phyloP scores from a whole-genome alignment of 2,329 filamentous ascomycete species.

The Elsinoe perseae region DNA sequence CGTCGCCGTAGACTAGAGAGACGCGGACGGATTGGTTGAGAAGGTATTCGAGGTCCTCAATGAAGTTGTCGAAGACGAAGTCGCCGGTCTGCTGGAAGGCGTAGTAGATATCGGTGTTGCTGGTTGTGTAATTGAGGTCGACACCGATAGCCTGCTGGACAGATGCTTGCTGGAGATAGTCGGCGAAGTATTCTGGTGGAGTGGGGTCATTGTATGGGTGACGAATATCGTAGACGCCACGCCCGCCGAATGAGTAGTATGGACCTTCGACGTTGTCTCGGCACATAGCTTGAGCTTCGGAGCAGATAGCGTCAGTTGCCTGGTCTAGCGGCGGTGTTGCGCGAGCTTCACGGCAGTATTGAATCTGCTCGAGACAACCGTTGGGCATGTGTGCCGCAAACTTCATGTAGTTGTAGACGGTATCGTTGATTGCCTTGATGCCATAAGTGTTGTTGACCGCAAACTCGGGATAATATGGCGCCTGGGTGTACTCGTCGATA shows the following conservation, averaged over 20 bases:
- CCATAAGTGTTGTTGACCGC: conserved; percentile 50
- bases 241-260: conserved; percentile 48
- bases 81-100: conserved; percentile 51
- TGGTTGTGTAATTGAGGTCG: conserved; percentile 15
- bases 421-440: conserved; percentile 49
- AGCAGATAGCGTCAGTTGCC: conserved; percentile 42
- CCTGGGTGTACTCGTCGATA: conserved; percentile 47
- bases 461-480: conserved; percentile 44
- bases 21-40: conserved; percentile 34
- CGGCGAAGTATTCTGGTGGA: conserved; percentile 5
- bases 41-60: conserved; percentile 36
- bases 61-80: conserved; percentile 55
- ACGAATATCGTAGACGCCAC: conserved; percentile 56
- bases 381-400: conserved; percentile 43
- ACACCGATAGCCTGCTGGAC: conserved; percentile 16
- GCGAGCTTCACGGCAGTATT: conserved; percentile 42
- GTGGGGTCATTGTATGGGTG: conserved; percentile 22
- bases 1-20: conserved; percentile 32
- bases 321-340: conserved; percentile 3
- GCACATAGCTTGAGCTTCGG: conserved; percentile 49
- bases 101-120: conserved; percentile 42
- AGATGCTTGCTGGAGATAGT: conserved; percentile 9
- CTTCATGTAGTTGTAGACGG: conserved; percentile 52
- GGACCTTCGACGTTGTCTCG: conserved; percentile 49
- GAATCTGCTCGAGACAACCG: conserved; percentile 45